phyloP scores from a whole-genome alignment of 1,284 basidiomycete species.

The Phellopilus nigrolimitatus region DNA sequence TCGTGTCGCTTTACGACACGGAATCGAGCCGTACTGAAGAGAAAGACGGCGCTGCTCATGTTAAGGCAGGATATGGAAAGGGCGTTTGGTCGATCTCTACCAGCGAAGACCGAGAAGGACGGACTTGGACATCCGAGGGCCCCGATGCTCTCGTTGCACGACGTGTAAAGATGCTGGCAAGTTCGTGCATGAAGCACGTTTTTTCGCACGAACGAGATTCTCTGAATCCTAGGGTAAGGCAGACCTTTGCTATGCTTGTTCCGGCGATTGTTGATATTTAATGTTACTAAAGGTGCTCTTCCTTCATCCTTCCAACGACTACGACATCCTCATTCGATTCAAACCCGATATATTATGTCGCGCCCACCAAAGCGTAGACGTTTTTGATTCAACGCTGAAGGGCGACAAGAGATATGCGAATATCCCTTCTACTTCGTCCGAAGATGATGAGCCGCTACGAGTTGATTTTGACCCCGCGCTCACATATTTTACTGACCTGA shows the following conservation, averaged over 20 bases:
- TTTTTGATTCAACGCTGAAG: slow-evolving; percentile 43
- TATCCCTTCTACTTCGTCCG: slow-evolving; percentile 31
- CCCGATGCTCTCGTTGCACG: slow-evolving; percentile 68
- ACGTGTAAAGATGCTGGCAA: slow-evolving; percentile 66
- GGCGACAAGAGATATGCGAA: slow-evolving; percentile 47
- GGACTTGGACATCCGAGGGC: slow-evolving; percentile 67
- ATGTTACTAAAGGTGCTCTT: slow-evolving; percentile 61
- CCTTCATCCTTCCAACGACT: slow-evolving; percentile 77
- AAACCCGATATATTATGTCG: slow-evolving; percentile 63
- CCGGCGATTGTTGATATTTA: slow-evolving; percentile 11
- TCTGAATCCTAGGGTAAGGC: slow-evolving; percentile 49
- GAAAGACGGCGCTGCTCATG: slow-evolving; percentile 27
- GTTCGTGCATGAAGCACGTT: slow-evolving; percentile 57
- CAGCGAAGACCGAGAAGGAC: slow-evolving; percentile 71
- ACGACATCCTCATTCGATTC: slow-evolving; percentile 82
- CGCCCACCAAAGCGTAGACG: slow-evolving; percentile 63
- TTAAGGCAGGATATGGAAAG: slow-evolving; percentile 31
- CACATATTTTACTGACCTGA: slow-evolving; percentile 66
- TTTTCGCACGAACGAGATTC: slow-evolving; percentile 41
- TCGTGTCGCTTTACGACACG: slow-evolving; percentile 55
- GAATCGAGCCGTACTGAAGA: slow-evolving; percentile 22
- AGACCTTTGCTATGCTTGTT: background rate
- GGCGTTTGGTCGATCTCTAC: slow-evolving; percentile 83
- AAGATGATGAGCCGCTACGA: slow-evolving; percentile 32
- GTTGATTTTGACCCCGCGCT: slow-evolving; percentile 82